Evolutionary conservation across 2,329 filamentous ascomycete genomes (phyloP), one percentile per base, ranked within the genome.

Genomic region (Furcasterigmium sp.): DNA sequence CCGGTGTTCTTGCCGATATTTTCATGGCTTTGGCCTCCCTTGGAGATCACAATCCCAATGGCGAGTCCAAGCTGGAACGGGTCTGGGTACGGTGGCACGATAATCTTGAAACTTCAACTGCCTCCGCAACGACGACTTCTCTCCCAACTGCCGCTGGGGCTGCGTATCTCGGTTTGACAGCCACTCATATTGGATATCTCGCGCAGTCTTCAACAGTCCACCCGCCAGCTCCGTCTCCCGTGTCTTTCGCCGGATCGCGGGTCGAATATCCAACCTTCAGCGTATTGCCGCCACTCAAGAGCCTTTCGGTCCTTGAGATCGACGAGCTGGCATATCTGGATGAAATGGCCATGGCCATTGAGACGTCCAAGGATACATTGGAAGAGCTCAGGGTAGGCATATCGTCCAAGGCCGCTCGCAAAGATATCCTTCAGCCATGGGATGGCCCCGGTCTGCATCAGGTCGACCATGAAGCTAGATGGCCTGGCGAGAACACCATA

Each of bases 41-140:
- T 11, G 81, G 79, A 30, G 76, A 85, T 53, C 71, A 77, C 18
- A 65, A 72, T 30, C 71, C 79, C 30, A 73, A 77, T 17, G 71
- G 79, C 37, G 72, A 62, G 32, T 83, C 83, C 55, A 82, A 84
- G 36, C 68, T 93, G 37, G 82, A 87, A 44, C 79, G 80, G 45
- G 73, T 93, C 17, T 91, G 86, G 83, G 78, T 93, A 42, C 78
- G 88, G 51, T 91, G 86, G 83, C 87, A 93, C 61, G 84, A 91
- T 60, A 91, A 89, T 56, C 73, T 72, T 6, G 72, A 74, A 10
- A 52, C 65, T 52, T 51, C 62, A 52, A 62, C 64, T 49, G 48
- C 52, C 6, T 58, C 59, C 18, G 45, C 55, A n/a, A 56, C 60
- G 3, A 52, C 67, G 51, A 53, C 52, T 32, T 56, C 59, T 4